These are phyloP conservation scores for Carex littledalei DNA, from an alignment of 176 grass and related monocot species.

Conservation along the genomic window DNA sequence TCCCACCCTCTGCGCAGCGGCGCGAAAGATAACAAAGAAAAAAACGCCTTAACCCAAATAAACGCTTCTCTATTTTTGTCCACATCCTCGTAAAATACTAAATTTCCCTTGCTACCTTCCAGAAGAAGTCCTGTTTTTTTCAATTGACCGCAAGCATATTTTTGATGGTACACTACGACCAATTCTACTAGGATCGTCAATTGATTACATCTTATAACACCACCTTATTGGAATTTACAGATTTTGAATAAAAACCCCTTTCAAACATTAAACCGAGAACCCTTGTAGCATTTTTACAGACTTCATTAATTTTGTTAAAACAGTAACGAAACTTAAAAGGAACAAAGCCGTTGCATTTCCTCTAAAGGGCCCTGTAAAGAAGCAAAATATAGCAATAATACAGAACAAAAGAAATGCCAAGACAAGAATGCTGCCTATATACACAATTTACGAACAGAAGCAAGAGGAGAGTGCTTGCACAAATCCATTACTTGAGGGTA, in stretches of 20 bases:
- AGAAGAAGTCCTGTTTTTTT: background rate
- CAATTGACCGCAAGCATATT: background rate
- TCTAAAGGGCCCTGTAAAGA: background rate
- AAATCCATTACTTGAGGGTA: slow-evolving; percentile 14
- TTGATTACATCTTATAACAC: background rate
- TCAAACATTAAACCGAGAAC: background rate
- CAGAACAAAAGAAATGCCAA: background rate
- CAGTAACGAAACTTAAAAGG: background rate
- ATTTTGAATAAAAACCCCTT: background rate
- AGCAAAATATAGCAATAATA: background rate
- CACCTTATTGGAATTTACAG: background rate
- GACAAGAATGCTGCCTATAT: background rate
- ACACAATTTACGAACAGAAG: background rate
- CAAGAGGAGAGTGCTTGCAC: background rate
- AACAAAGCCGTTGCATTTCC: background rate
- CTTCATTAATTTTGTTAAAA: background rate
- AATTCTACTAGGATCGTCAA: background rate
- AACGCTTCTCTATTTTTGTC: background rate
- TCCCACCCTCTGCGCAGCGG: background rate
- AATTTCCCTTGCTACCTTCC: background rate
- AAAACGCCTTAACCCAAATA: background rate
- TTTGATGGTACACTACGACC: background rate
- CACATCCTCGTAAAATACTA: background rate
- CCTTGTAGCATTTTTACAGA: background rate
- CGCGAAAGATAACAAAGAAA: background rate